phyloP scores from a whole-genome alignment of 768 basidiomycete species.

The Neoboletus brunneissimus region DNA sequence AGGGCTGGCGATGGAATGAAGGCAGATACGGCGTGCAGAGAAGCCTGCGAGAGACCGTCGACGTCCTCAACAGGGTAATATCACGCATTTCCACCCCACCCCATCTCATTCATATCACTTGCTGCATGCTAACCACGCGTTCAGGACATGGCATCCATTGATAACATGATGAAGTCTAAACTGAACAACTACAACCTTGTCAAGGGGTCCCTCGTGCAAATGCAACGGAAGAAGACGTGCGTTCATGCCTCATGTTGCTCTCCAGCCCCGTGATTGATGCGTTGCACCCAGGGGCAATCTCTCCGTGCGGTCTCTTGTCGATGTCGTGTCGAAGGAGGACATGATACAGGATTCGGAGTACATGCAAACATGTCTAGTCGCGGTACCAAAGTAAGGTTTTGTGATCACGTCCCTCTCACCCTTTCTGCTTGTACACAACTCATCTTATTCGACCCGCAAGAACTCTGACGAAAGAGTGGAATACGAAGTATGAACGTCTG shows the following conservation, averaged over 20 bases:
- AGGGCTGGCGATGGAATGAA: slow-evolving; percentile 90
- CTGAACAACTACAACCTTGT: slow-evolving; percentile 89
- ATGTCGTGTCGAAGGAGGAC: slow-evolving; percentile 78
- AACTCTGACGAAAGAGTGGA: slow-evolving; percentile 85
- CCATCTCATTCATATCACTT: slow-evolving; percentile 18
- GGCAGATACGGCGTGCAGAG: slow-evolving; percentile 84
- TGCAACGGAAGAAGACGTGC: slow-evolving; percentile 94
- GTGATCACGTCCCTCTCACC: slow-evolving; percentile 4
- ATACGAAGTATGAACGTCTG: slow-evolving; percentile 81
- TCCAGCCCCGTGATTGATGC: slow-evolving; percentile 5
- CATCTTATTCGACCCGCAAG: slow-evolving; percentile 39
- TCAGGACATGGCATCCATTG: slow-evolving; percentile 90
- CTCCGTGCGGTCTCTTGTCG: slow-evolving; percentile 83
- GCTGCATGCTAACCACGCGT: slow-evolving; percentile 25
- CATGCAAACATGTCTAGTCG: slow-evolving; percentile 87
- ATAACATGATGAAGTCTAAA: slow-evolving; percentile 91
- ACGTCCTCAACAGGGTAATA: slow-evolving; percentile 77
- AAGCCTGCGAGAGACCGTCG: slow-evolving; percentile 80
- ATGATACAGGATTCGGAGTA: slow-evolving; percentile 90
- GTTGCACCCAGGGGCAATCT: slow-evolving; percentile 74
- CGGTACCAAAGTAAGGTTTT: slow-evolving; percentile 81
- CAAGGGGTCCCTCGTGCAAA: slow-evolving; percentile 86
- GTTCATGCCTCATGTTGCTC: slow-evolving; percentile 21
- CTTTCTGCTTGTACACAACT: slow-evolving; percentile 9
- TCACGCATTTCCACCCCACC: slow-evolving; percentile 14